Conservation (phyloP, 768 basidiomycete species). For the Boletus patriciae region DNA sequence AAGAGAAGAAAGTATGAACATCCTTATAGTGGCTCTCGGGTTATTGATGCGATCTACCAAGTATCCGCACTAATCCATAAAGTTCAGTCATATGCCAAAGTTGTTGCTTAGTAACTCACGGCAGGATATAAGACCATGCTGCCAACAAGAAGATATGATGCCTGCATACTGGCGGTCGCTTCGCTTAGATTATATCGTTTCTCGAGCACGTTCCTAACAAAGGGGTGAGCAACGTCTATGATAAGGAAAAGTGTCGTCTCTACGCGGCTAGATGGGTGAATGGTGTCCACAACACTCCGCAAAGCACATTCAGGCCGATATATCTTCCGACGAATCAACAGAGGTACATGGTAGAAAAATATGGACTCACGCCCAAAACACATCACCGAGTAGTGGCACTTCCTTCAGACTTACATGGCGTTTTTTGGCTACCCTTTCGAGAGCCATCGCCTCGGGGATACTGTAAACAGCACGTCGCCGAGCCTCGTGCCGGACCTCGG, state of each 20-base stretch:
- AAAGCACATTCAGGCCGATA: conserved; percentile 72
- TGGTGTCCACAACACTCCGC: conserved; percentile 75
- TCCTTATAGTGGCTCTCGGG: conserved; percentile 54
- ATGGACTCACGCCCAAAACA: conserved; percentile 69
- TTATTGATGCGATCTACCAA: conserved; percentile 60
- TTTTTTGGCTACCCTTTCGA: conserved; percentile 67
- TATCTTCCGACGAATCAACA: conserved; percentile 45
- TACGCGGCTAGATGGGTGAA: conserved; percentile 77
- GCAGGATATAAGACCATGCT: conserved; percentile 69
- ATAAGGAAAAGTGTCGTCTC: conserved; percentile 24
- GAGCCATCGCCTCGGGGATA: conserved; percentile 58
- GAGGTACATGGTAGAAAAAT: neutral
- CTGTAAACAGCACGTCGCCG: conserved; percentile 43
- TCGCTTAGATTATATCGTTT: conserved; percentile 62
- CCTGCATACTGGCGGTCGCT: conserved; percentile 57
- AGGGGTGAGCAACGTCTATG: conserved; percentile 1
- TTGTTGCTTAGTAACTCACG: conserved; percentile 39
- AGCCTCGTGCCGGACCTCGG: conserved; percentile 59
- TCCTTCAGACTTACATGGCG: conserved; percentile 58
- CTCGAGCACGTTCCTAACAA: conserved; percentile 67
- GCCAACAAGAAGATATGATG: conserved; percentile 71
- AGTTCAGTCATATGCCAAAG: neutral
- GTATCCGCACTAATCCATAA: conserved; percentile 53
- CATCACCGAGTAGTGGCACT: conserved; percentile 66
- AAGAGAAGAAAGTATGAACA: conserved; percentile 58